Evolutionary conservation across 2,329 filamentous ascomycete species (phyloP), one percentile per base, ranked within the genome.

Genomic region (Thielaviopsis cerberus): DNA sequence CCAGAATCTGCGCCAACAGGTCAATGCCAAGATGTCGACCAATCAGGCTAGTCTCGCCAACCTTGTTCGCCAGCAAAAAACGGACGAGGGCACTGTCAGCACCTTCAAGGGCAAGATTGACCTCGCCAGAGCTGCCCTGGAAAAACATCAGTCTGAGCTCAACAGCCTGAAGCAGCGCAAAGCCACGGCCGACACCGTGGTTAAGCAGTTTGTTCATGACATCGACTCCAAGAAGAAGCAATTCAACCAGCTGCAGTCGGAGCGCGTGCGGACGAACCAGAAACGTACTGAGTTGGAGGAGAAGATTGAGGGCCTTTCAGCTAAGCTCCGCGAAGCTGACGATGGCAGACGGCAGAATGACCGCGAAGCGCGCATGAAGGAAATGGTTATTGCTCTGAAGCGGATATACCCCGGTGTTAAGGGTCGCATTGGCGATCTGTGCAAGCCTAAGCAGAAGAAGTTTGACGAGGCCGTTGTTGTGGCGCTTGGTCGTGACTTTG

Each of bases 371-470:
- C 77, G 82, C 60, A 82, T 85, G 66, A 88, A 88, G 65, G 90
- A 95, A 67, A 86, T 88, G 66, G 83, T 97, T 34, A 82, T 83
- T 11, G 83, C 87, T 30, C 76, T 98, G 65, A 95, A 94, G 69
- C 85, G 89, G 56, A 86, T 95, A 62, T 95, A 89, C 65, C 88
- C 89, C 1, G 91, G 91, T 53, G 91, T 98, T 51, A 87, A 87
- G 63, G 92, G 92, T 22, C 83, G 91, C 52, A 81, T 97, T 52
- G 88, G 88, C 62, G 88, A 95, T 63, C 79, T 98, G 50, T 96
- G 92, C 73, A 90, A 88, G 63, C 91, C 92, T 1, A 97, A 96
- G 70, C 88, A 96, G 72, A 96, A 94, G 72, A 97, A 96, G 69
- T 98, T 84, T 66, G 87, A 92, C 62, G 88, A 92, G 64, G 92